Percentiles rank a stretch among this genome's conserved stretches.
phyloP scores from a whole-genome alignment of 139 green algal genomes.

The Chlorella sp. region DNA sequence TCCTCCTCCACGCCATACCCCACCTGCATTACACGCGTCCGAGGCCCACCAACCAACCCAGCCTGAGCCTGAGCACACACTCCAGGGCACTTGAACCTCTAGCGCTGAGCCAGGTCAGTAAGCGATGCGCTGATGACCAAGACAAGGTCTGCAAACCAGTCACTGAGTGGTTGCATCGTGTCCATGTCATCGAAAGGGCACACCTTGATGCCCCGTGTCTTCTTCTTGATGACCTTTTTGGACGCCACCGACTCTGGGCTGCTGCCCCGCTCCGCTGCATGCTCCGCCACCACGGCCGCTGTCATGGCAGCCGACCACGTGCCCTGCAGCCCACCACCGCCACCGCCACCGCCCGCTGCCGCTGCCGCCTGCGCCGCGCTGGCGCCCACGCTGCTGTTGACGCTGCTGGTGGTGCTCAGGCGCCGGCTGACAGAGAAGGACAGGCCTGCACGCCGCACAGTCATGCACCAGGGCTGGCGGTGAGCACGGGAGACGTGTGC shows the following conservation, averaged over 20 bases:
- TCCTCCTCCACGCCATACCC: conserved; percentile 1
- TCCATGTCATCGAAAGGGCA: too few relatives aligned
- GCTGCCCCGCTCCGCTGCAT: neutral
- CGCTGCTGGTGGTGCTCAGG: neutral
- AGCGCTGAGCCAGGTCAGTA: too few relatives aligned
- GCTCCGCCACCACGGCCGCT: neutral
- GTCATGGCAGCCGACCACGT: conserved; percentile 8
- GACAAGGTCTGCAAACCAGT: too few relatives aligned
- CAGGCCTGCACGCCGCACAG: neutral
- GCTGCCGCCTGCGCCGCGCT: too few relatives aligned
- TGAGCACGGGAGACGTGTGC: too few relatives aligned
- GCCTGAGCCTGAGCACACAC: too few relatives aligned
- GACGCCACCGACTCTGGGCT: neutral
- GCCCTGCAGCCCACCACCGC: neutral
- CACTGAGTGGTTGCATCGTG: too few relatives aligned
- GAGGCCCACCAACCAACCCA: too few relatives aligned
- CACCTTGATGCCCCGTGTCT: conserved; percentile 7
- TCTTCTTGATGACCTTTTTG: conserved; percentile 9
- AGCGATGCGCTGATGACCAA: too few relatives aligned
- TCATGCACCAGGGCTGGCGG: neutral
- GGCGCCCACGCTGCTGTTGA: too few relatives aligned
- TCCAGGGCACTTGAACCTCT: too few relatives aligned
- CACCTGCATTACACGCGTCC: neutral
- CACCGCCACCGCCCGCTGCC: too few relatives aligned
- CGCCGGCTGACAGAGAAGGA: neutral